Conservation (phyloP, 2,329 filamentous ascomycete genomes). For the Colletotrichum horii region DNA sequence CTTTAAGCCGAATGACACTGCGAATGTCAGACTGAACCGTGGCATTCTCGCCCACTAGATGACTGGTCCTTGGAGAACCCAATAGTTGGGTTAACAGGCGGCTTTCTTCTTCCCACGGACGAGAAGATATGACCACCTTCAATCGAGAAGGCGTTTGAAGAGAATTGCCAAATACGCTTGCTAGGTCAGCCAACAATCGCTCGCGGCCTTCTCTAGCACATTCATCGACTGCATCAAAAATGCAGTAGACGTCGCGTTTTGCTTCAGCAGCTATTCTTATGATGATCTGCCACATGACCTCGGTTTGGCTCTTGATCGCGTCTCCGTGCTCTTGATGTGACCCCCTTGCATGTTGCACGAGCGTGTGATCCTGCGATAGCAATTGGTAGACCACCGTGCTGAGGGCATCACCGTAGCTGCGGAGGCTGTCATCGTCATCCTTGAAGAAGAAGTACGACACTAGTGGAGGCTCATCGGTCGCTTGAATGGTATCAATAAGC, state of each 20-base stretch:
- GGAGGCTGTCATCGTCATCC: neutral
- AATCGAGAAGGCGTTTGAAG: neutral
- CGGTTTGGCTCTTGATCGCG: neutral
- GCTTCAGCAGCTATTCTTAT: neutral
- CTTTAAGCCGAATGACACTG: neutral
- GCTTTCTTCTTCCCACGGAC: neutral
- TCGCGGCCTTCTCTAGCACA: neutral
- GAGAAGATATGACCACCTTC: neutral
- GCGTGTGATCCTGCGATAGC: neutral
- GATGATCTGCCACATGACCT: neutral
- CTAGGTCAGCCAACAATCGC: neutral
- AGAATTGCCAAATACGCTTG: neutral
- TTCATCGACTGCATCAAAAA: neutral
- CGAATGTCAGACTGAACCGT: neutral
- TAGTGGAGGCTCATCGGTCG: neutral
- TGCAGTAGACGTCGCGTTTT: neutral
- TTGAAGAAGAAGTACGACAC: neutral
- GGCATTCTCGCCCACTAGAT: neutral
- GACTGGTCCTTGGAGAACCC: neutral
- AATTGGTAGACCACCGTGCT: neutral
- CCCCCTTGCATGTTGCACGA: neutral
- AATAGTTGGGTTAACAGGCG: rapidly evolving
- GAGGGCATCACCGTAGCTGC: neutral
- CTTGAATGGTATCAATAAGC: neutral
- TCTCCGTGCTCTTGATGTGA: neutral